Evolutionary conservation across 1,139 yeast species (phyloP), one percentile per base, ranked within the genome.

Genomic region (Geotrichum bryndzae): DNA sequence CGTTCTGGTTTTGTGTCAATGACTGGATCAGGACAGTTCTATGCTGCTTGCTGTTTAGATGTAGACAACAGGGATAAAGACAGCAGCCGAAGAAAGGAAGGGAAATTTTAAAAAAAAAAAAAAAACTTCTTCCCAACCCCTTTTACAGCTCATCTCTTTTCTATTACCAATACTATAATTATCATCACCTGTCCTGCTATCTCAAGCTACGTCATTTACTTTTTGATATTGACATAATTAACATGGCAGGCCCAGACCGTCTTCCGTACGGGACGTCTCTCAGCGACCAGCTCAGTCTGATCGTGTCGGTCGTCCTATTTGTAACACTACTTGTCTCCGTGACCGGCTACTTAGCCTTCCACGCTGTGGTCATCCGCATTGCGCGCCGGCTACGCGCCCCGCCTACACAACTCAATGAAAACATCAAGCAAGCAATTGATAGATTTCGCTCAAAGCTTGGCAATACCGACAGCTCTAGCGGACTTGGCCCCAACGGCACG

Each of bases 311-410:
- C 55, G 61, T 59, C 60, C 23, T 62, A 59, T 31, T 60, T 60
- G 64, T 61, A 5, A 35, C 50, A 61, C 33, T 60, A 35, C 38
- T 54, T 61, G 46, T 51, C 58, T 35, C 31, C 58, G 41, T 52
- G 54, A 22, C 59, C 64, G n/a, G 60, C 61, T 57, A 55, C 27
- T 45, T 53, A 3, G 7, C 48, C 35, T 18, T 51, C 11, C 15
- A 25, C 5, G 22, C 52, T 23, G 7, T 45, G 4, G 45, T 45
- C 3, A 33, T 29, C 4, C 51, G 54, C 4, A 11, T 64, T 4
- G 66, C 67, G n/a, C 31, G 53, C 33, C 57, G 65, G 35, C 66
- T 74, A 56, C 68, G 78, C 15, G 57, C 67, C 11, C 76, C 76
- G 11, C 75, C 75, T 3, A 15, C 22, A 7, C 38, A 45, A 15